Evolutionary conservation across 2,329 filamentous ascomycete genomes (phyloP).

Genomic region (Aureobasidium vineae): DNA sequence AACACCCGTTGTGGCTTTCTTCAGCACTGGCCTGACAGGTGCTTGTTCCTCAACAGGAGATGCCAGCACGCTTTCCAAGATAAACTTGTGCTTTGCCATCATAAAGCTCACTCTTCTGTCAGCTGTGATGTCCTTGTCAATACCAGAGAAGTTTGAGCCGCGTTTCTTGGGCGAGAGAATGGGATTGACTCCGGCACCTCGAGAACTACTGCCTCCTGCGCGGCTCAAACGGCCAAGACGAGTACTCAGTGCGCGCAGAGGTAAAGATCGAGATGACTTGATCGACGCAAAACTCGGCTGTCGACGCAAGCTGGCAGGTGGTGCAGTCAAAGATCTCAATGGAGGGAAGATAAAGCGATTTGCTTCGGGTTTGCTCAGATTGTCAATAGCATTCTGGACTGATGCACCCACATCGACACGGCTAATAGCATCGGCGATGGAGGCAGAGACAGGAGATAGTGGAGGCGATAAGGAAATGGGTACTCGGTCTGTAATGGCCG

Average conservation of each 20-base stretch:
- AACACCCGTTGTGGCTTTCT: neutral
- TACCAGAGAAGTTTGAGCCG: constrained; percentile 7
- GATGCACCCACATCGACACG: constrained; percentile 11
- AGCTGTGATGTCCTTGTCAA: constrained; percentile 19
- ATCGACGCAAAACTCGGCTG: constrained; percentile 10
- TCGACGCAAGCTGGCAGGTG: constrained; percentile 7
- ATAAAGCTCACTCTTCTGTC: constrained; percentile 1
- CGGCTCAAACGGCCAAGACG: neutral
- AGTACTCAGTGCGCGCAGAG: constrained; percentile 1
- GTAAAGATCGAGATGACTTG: constrained; percentile 8
- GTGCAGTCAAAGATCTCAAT: constrained; percentile 15
- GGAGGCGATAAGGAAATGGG: neutral
- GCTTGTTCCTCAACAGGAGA: constrained; percentile 1
- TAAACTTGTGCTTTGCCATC: constrained; percentile 1
- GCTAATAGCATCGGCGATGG: constrained; percentile 8
- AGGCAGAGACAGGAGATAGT: constrained; percentile 3
- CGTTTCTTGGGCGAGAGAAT: neutral
- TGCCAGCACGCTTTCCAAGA: constrained; percentile 1
- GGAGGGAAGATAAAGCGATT: constrained; percentile 21
- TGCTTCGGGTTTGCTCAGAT: constrained; percentile 14
- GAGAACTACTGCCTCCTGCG: constrained; percentile 9
- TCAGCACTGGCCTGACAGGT: neutral
- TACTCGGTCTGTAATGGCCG: neutral
- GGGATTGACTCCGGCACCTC: constrained; percentile 10
- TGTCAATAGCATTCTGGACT: constrained; percentile 11